Evolutionary conservation across 1,284 basidiomycete species (phyloP).

Genomic region (Irpex sp.): DNA sequence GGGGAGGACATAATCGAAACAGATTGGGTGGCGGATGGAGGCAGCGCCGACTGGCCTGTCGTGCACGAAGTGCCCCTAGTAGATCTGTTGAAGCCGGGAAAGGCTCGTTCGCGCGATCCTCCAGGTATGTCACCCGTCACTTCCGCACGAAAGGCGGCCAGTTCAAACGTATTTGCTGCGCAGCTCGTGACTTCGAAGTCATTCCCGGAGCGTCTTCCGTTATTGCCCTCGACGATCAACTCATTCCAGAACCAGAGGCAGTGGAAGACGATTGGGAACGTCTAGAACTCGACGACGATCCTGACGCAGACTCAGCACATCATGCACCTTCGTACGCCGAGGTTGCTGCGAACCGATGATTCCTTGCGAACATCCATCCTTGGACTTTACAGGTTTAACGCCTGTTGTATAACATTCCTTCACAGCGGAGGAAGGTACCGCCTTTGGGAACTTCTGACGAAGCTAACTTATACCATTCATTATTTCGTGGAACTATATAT

Average conservation of each 20-base stretch:
- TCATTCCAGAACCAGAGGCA: slow-evolving; percentile 24
- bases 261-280: slow-evolving; percentile 58
- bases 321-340: slow-evolving; percentile 37
- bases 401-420: slow-evolving; percentile 3
- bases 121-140: slow-evolving; percentile 20
- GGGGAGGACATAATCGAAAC: slow-evolving; percentile 17
- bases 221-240: slow-evolving; percentile 49
- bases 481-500: background rate
- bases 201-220: slow-evolving; percentile 48
- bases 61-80: slow-evolving; percentile 38
- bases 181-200: slow-evolving; percentile 47
- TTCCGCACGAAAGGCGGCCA: background rate
- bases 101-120: slow-evolving; percentile 36
- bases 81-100: slow-evolving; percentile 38
- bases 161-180: background rate
- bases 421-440: background rate
- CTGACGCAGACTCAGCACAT: slow-evolving; percentile 20
- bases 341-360: slow-evolving; percentile 27
- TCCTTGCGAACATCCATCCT: background rate
- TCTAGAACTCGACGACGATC: slow-evolving; percentile 37
- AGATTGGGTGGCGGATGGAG: slow-evolving; percentile 10
- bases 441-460: background rate
- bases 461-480: background rate
- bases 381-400: background rate
- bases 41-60: slow-evolving; percentile 12